Conservation (phyloP, 257 asterid species). For the Salvia rosmarinus region DNA sequence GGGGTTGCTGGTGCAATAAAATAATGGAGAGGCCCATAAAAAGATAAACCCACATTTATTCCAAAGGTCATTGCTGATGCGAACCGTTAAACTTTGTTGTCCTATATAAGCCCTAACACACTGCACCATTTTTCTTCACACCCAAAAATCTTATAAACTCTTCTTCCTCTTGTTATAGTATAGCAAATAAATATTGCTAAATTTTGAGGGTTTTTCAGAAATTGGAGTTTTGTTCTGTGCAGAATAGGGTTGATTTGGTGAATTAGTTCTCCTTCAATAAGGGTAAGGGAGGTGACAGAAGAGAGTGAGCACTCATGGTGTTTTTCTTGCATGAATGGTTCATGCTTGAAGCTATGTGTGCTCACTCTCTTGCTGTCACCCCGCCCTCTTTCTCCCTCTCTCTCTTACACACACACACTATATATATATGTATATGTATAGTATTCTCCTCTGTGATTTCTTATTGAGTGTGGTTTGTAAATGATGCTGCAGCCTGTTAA, state of each 20-base stretch:
- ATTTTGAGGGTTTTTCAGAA: not conserved
- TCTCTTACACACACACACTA: not conserved
- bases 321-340: slow-evolving; percentile 62
- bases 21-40: slow-evolving; percentile 41
- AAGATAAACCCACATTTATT: slow-evolving; percentile 67
- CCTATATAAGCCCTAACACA: slow-evolving; percentile 52
- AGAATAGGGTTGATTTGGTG: not conserved
- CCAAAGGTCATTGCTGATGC: slow-evolving; percentile 45
- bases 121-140: slow-evolving; percentile 45
- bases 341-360: slow-evolving; percentile 80
- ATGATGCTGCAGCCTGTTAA: slow-evolving; percentile 8
- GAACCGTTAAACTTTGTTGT: slow-evolving; percentile 43
- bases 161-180: slow-evolving; percentile 36
- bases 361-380: slow-evolving; percentile 93
- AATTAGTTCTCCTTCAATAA: not conserved
- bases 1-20: slow-evolving; percentile 31
- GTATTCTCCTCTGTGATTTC: slow-evolving; percentile 7
- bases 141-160: slow-evolving; percentile 38
- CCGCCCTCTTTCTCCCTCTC: slow-evolving; percentile 41
- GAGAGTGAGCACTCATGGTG: slow-evolving; percentile 98
- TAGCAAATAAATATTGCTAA: not conserved
- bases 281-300: slow-evolving; percentile 88
- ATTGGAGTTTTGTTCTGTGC: slow-evolving; percentile 34
- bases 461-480: not conserved
- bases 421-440: not conserved